Evolutionary conservation across 139 green algal species (phyloP).

Genomic region (Chlamydomonas sp.): DNA sequence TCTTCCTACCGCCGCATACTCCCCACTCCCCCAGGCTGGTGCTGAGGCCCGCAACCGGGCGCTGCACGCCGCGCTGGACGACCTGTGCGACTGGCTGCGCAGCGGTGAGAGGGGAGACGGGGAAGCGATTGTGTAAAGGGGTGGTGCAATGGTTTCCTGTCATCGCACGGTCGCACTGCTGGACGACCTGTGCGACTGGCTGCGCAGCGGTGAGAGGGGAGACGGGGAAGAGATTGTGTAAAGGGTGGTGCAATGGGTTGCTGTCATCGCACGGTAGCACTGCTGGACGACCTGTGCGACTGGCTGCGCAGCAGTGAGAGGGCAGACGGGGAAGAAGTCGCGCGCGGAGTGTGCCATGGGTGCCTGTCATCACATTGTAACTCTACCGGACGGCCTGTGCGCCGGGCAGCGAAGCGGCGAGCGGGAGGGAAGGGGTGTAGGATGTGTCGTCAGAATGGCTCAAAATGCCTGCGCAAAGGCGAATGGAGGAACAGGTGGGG

Average conservation of each 20-base stretch:
- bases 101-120: conserved; percentile 19
- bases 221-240: not conserved
- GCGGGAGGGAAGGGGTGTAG: not conserved
- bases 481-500: too few species aligned
- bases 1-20: not conserved
- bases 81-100: conserved; percentile 87
- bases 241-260: too few species aligned
- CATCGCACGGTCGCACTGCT: too few species aligned
- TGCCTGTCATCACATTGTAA: too few species aligned
- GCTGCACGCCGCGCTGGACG: conserved; percentile 83
- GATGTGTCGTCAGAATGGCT: too few species aligned
- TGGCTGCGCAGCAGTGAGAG: conserved; percentile 68
- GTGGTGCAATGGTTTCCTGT: too few species aligned
- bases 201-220: not conserved
- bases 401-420: not conserved
- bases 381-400: too few species aligned
- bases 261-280: too few species aligned
- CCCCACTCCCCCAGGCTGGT: conserved; percentile 60
- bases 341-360: too few species aligned
- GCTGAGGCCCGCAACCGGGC: conserved; percentile 78
- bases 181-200: too few species aligned
- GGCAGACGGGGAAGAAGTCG: not conserved
- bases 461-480: too few species aligned
- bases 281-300: conserved; percentile 87
- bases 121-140: not conserved